These are phyloP conservation scores for Thermothielavioides terrestris DNA, from an alignment of 495 filamentous ascomycete species.

Conservation along the genomic window DNA sequence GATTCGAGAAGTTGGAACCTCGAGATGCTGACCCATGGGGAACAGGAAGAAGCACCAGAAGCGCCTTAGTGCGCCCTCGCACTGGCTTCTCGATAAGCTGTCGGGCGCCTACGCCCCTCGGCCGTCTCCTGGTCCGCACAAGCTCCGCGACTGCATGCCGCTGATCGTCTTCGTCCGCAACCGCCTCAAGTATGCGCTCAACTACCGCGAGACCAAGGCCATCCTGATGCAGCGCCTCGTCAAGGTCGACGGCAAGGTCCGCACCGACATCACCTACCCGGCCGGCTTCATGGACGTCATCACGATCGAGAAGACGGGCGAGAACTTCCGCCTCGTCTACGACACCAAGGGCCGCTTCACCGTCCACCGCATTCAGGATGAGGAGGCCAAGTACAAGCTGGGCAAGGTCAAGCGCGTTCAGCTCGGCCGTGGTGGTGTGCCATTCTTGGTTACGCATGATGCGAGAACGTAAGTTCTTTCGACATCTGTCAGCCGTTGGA, in stretches of 20 bases:
- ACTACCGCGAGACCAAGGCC: constrained; percentile 91
- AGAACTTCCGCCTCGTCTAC: constrained; percentile 99
- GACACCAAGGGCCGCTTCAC: constrained; percentile 99
- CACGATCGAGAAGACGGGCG: constrained; percentile 97
- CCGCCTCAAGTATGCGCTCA: constrained; percentile 98
- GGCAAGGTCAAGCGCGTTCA: constrained; percentile 99
- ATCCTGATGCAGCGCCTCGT: constrained; percentile 99
- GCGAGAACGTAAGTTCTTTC: constrained; percentile 96
- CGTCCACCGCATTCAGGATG: constrained; percentile 94
- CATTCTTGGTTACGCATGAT: constrained; percentile 99
- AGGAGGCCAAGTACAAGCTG: constrained; percentile 99
- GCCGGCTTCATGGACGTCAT: constrained; percentile 99
- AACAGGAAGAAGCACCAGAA: constrained; percentile 98
- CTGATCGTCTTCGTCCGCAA: constrained; percentile 99
- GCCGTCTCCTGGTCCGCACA: constrained; percentile 95
- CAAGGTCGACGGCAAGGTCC: constrained; percentile 99
- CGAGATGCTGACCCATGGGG: constrained; percentile 14
- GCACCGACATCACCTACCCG: constrained; percentile 95
- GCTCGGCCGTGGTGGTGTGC: constrained; percentile 97
- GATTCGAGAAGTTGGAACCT: constrained; percentile 3
- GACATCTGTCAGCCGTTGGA: constrained; percentile 99
- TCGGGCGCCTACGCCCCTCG: constrained; percentile 95
- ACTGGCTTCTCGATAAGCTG: constrained; percentile 99
- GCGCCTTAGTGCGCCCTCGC: constrained; percentile 95
- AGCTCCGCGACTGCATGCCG: constrained; percentile 97